A percentile compares a stretch with the other conserved stretches of the same genome.
phyloP scores from a whole-genome alignment of 1,284 basidiomycete species.

The Tilletia setariae region DNA sequence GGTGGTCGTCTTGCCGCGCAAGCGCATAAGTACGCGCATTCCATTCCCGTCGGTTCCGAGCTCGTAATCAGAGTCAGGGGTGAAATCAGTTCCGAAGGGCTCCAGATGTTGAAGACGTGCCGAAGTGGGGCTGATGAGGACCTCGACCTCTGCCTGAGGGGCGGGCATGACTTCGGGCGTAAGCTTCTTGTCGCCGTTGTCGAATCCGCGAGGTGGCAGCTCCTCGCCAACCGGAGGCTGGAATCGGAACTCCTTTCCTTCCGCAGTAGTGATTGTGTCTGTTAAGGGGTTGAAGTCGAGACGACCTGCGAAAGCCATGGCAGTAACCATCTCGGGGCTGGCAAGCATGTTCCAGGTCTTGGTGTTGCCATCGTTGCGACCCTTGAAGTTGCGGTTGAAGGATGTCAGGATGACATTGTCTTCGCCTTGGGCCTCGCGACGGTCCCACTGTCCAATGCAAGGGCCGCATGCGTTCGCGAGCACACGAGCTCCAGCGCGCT shows the following conservation, averaged over 20 bases:
- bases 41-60: constrained; percentile 59
- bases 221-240: constrained; percentile 77
- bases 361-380: constrained; percentile 92
- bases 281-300: constrained; percentile 91
- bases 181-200: constrained; percentile 71
- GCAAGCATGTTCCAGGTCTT: constrained; percentile 98
- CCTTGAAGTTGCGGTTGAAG: constrained; percentile 98
- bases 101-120: constrained; percentile 76
- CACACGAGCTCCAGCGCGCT: constrained; percentile 84
- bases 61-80: constrained; percentile 62
- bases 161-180: constrained; percentile 74
- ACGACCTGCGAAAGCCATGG: constrained; percentile 84
- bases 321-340: constrained; percentile 93
- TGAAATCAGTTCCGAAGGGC: constrained; percentile 80
- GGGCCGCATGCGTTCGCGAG: constrained; percentile 98
- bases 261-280: constrained; percentile 72
- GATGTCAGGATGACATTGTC: constrained; percentile 96
- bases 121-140: constrained; percentile 61
- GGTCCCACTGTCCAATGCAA: constrained; percentile 99
- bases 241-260: constrained; percentile 79
- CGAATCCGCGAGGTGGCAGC: constrained; percentile 79
- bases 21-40: constrained; percentile 72
- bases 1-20: constrained; percentile 96
- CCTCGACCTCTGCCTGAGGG: constrained; percentile 67
- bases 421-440: constrained; percentile 81